These are phyloP conservation scores for Lachnellula occidentalis DNA, from an alignment of 2,329 filamentous ascomycete genomes.

Conservation along the genomic window DNA sequence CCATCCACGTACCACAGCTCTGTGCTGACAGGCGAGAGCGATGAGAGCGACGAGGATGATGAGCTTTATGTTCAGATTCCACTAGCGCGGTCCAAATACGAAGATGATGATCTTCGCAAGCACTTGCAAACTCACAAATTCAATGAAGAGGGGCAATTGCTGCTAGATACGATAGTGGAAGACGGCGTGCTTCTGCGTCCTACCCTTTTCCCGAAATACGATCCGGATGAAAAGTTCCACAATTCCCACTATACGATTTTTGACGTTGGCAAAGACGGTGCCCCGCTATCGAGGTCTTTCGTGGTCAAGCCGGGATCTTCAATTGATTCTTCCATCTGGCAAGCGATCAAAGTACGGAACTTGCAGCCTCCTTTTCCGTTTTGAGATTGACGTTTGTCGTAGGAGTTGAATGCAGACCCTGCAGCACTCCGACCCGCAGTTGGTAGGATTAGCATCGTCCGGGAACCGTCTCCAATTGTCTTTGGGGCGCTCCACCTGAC, in stretches of 20 bases:
- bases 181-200: slow-evolving; percentile 18
- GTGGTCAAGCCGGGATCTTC: slow-evolving; percentile 15
- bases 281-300: slow-evolving; percentile 19
- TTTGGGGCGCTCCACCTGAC: slow-evolving; percentile 55
- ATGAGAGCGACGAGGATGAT: slow-evolving; percentile 34
- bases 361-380: background rate
- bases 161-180: slow-evolving; percentile 32
- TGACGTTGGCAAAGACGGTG: slow-evolving; percentile 24
- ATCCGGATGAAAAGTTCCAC: slow-evolving; percentile 18
- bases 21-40: slow-evolving; percentile 30
- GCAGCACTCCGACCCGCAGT: slow-evolving; percentile 16
- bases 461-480: slow-evolving; percentile 55
- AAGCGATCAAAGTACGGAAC: slow-evolving; percentile 18
- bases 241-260: slow-evolving; percentile 26
- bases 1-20: slow-evolving; percentile 16
- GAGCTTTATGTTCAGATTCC: slow-evolving; percentile 36
- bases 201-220: slow-evolving; percentile 18
- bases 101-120: slow-evolving; percentile 39
- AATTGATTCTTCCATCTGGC: slow-evolving; percentile 26
- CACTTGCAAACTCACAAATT: slow-evolving; percentile 40
- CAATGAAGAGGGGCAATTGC: slow-evolving; percentile 35
- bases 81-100: slow-evolving; percentile 35
- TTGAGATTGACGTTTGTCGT: background rate
- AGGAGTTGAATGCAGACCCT: slow-evolving; percentile 22
- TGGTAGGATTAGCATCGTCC: slow-evolving; percentile 39